A percentile compares a stretch with the other conserved stretches of the same genome.
Conservation (phyloP, 495 filamentous ascomycete species). For the Geoglossum glabrum region DNA sequence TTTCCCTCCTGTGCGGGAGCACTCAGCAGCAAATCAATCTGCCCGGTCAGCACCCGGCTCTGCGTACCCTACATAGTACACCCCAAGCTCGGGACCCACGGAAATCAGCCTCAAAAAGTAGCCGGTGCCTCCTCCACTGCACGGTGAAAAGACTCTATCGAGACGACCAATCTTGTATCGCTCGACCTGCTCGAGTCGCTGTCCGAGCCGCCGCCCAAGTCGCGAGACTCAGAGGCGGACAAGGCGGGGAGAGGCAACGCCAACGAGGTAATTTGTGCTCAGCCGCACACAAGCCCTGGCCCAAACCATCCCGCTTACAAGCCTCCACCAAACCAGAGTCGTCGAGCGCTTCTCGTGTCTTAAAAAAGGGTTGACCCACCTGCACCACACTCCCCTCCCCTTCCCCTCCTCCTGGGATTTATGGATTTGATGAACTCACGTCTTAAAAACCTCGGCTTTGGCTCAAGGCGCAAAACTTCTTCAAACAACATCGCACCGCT, state of each 20-base stretch:
- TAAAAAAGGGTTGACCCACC: constrained; percentile 3
- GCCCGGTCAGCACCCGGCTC: neutral
- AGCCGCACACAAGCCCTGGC: neutral
- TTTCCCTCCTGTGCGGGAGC: neutral
- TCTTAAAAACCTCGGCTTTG: constrained; percentile 37
- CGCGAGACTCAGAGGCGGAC: neutral
- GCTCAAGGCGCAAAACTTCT: constrained; percentile 30
- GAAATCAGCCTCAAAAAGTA: neutral
- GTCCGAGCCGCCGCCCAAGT: neutral
- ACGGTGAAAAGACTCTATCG: neutral
- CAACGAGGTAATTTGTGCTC: constrained; percentile 1
- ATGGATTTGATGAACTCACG: constrained; percentile 44
- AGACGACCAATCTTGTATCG: neutral
- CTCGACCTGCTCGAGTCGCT: neutral
- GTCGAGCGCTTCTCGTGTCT: neutral
- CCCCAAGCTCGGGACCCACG: neutral
- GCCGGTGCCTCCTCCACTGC: neutral
- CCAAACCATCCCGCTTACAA: constrained; percentile 2
- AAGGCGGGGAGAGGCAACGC: neutral
- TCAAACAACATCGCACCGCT: constrained; percentile 9
- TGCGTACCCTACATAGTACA: neutral
- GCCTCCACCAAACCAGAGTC: constrained; percentile 1
- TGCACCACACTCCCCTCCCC: constrained; percentile 2
- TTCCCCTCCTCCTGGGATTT: constrained; percentile 16
- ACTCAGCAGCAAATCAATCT: neutral